Percentiles rank a stretch among this genome's conserved stretches.
phyloP scores from a whole-genome alignment of 371 early-diverging fungal species.

The Smittium mucronatum region DNA sequence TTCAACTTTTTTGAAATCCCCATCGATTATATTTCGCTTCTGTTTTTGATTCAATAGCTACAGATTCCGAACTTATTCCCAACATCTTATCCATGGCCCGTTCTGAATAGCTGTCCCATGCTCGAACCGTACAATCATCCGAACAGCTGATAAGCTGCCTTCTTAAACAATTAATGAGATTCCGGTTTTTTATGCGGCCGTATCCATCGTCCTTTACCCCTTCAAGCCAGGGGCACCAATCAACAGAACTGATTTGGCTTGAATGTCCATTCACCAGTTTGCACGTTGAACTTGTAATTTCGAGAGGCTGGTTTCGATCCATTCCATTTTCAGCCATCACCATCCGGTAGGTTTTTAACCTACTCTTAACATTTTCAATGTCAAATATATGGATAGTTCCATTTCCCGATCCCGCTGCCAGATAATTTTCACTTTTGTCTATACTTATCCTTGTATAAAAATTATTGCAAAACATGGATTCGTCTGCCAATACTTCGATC shows the following conservation, averaged over 20 bases:
- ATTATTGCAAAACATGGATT: constrained; percentile 27
- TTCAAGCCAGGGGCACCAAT: neutral
- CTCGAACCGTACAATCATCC: neutral
- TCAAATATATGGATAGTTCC: constrained; percentile 21
- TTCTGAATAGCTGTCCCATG: neutral
- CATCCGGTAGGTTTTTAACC: neutral
- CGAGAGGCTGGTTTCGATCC: neutral
- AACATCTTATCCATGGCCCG: too few species aligned
- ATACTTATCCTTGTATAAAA: constrained; percentile 18
- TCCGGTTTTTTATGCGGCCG: too few species aligned
- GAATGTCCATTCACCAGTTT: neutral
- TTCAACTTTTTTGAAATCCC: neutral
- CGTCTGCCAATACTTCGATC: constrained; percentile 17
- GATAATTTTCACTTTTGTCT: constrained; percentile 20
- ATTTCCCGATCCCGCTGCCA: constrained; percentile 30
- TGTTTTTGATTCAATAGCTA: too few species aligned
- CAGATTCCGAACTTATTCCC: too few species aligned
- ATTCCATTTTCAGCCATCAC: neutral
- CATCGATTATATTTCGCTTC: neutral
- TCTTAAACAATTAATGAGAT: neutral
- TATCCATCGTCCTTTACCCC: too few species aligned
- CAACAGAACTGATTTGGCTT: neutral
- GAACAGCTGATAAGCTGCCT: neutral
- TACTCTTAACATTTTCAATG: neutral
- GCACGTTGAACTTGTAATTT: neutral